Base-by-base conservation (phyloP, 2,329 filamentous ascomycete genomes). In the Coleophoma cylindrospora region DNA sequence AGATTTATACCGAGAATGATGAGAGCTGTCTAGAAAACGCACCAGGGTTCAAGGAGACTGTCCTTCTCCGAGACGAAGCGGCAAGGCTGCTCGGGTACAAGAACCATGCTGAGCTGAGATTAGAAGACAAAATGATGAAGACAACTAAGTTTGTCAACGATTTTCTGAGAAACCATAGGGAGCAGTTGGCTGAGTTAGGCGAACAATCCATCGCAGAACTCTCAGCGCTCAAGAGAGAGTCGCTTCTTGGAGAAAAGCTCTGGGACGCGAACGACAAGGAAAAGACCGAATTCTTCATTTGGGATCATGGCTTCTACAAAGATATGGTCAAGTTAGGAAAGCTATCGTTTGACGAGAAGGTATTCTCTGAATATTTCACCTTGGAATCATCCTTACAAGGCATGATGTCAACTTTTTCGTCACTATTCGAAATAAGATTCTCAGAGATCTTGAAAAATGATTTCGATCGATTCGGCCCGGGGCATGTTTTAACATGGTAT, bases 1-100 rank as follows among this genome's bases (percentile, higher is more conserved):
- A 4, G 36, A 27, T 27, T 5, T 38, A 38, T 17, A n/a, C 14
- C 14, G 15, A n/a, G 3, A 6, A 14, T n/a, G 15, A 17, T 17
- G 36, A 38, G 36, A 38, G 15, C 11, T 17, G 36, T n/a, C 12
- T 38, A 14, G 36, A 38, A 9, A 38, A 38, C 12, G 36, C 14
- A 7, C 36, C 36, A 17, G 4, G 13, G 7, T 90, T 91, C 74
- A 81, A 79, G 55, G 86, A 90, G 62, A 79, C 86, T 19, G 74
- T 91, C 48, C 68, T 83, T 10, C 78, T 91, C 22, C 83, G 88
- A 11, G 86, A 91, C 57, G 86, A 91, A 66, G 83, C 81, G 8
- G 88, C 87, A 10, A 79, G 84, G 33, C 73, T 91, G 43, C 74
- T 91, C 1, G 86, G 87, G 12, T 91, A 89, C 66, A 74, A 79